Base-by-base conservation (phyloP, 2,329 filamentous ascomycete species). In the Sclerotinia spermophila region DNA sequence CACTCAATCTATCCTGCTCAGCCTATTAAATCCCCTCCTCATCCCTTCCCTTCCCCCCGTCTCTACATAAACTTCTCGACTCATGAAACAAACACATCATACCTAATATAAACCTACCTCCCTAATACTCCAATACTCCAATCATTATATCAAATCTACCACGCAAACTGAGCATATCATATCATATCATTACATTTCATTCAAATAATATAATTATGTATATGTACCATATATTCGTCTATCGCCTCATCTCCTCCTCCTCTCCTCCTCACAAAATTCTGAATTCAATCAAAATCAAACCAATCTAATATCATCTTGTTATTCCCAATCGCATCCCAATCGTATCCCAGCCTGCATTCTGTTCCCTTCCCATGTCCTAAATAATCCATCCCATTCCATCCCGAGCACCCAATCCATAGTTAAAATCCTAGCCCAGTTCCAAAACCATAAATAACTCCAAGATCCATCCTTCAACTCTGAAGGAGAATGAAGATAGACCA, bases 281-380 rank as follows among this genome's bases (percentile, higher is more conserved):
- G n/a, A 40, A 51, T 40, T 11, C 15, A 13, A 24, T 53, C 33
- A 53, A 66, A 30, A 17, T 45, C 19, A 40, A 40, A 40, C 38
- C 62, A 66, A 66, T 66, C 35, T 66, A 53, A 15, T 21, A 38
- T 27, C 51, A 64, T 38, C 44, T 33, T 59, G 19, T 59, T n/a
- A n/a, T 59, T 38, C 56, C 33, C 35, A 59, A 53, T 27, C 2
- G 48, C 13, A 53, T 17, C n/a, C 48, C 7, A 27, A 27, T 53
- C 48, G n/a, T 15, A 59, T 35, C n/a, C 35, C 33, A 24, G 13
- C n/a, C 55, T 35, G 21, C 55, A 58, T 58, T 15, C 42, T 45
- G 30, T 1, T 24, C 15, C 24, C n/a, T 40, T 53, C 62, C n/a
- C 17, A 45, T 62, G 17, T 40, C 44, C 61, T 38, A 38, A 27